These are phyloP conservation scores for Trifolium pratense DNA, from an alignment of 306 rosid species.

Conservation along the genomic window DNA sequence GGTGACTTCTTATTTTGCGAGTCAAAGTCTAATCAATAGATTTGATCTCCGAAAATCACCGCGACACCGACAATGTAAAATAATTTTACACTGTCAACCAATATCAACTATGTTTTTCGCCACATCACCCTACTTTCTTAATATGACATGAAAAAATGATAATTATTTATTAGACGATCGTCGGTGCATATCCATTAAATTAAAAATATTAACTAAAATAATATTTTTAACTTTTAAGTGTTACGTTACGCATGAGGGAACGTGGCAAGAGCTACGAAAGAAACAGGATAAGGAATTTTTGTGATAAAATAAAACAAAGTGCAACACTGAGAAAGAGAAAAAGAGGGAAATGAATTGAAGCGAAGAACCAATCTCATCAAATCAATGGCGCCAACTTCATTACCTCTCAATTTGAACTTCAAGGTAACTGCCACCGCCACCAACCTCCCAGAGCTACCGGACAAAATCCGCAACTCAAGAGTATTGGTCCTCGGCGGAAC, in stretches of 20 bases:
- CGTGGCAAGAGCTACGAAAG: slow-evolving; percentile 12
- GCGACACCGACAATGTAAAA: no score
- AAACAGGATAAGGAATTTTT: slow-evolving; percentile 29
- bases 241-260: not conserved
- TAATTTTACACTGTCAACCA: no score
- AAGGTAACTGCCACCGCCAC: slow-evolving; percentile 27
- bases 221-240: no score
- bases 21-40: no score
- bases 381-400: slow-evolving; percentile 50
- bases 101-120: no score
- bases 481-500: slow-evolving; percentile 91
- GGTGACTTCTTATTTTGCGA: no score
- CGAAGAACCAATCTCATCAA: not conserved
- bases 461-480: slow-evolving; percentile 62
- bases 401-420: slow-evolving; percentile 44
- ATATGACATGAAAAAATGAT: no score
- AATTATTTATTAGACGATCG: no score
- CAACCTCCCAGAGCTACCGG: slow-evolving; percentile 48
- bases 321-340: not conserved
- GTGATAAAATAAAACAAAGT: slow-evolving; percentile 27
- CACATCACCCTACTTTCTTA: no score
- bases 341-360: not conserved
- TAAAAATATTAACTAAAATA: no score
- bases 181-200: no score
- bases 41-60: no score